These are phyloP conservation scores for Capsicum pubescens DNA, from an alignment of 257 asterid genomes.

Conservation along the genomic window DNA sequence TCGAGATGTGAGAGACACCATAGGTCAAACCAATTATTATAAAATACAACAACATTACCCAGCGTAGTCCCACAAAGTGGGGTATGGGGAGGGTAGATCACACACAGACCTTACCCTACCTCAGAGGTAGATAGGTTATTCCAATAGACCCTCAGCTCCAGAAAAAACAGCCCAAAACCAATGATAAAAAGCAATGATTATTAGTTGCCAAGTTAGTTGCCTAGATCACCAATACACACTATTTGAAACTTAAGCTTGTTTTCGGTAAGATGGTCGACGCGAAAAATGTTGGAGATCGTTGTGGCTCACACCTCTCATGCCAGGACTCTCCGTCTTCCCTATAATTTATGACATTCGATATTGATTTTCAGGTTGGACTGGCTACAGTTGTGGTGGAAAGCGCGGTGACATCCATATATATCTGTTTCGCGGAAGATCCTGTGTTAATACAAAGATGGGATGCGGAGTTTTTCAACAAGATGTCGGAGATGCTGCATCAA, in stretches of 20 bases:
- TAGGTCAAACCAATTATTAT: neutral
- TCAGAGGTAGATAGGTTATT: too few relatives aligned
- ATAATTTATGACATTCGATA: neutral
- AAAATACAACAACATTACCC: too few relatives aligned
- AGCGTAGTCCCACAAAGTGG: too few relatives aligned
- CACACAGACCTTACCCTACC: too few relatives aligned
- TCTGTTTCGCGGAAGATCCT: constrained; percentile 94
- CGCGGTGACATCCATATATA: constrained; percentile 90
- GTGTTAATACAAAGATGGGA: constrained; percentile 82
- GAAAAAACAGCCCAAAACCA: too few relatives aligned
- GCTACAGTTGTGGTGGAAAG: constrained; percentile 97
- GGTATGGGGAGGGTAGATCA: too few relatives aligned
- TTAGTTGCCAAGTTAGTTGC: neutral
- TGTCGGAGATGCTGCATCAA: constrained; percentile 85
- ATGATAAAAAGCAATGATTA: neutral
- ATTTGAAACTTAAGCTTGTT: neutral
- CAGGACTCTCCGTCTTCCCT: neutral
- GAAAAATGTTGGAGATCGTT: neutral
- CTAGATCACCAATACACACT: neutral
- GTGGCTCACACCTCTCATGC: neutral
- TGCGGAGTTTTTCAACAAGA: constrained; percentile 66
- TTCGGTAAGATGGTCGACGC: neutral
- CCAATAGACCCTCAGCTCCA: too few relatives aligned
- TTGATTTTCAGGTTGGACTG: constrained; percentile 71
- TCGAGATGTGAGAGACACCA: neutral